Conservation (phyloP, 2,329 filamentous ascomycete species). For the Diatrype stigma region DNA sequence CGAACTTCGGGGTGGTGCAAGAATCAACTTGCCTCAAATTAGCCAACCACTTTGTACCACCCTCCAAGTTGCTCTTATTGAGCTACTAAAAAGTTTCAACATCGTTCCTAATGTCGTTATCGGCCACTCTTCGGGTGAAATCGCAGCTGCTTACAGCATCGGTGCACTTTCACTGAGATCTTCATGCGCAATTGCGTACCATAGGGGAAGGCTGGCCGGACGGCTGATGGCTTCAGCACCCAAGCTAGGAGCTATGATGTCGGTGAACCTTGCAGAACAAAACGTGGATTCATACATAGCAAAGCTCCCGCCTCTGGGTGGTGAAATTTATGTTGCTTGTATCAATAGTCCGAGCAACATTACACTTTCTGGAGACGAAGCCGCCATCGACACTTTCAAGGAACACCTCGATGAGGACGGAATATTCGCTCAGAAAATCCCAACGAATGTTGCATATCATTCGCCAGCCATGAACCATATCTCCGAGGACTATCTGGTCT, state of each 20-base stretch:
- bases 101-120: constrained; percentile 17
- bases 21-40: constrained; percentile 1
- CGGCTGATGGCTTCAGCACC: not conserved
- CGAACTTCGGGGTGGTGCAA: no score
- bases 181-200: constrained; percentile 18
- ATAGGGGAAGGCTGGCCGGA: constrained; percentile 9
- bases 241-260: not conserved
- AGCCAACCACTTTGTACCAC: constrained; percentile 19
- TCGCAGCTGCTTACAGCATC: constrained; percentile 26
- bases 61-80: constrained; percentile 24
- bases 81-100: constrained; percentile 15
- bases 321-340: constrained; percentile 29
- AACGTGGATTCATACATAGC: constrained; percentile 1
- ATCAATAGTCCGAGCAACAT: constrained; percentile 32
- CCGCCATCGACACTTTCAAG: constrained; percentile 18
- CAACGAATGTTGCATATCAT: constrained; percentile 11
- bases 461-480: not conserved
- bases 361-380: constrained; percentile 31
- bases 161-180: constrained; percentile 15
- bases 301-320: constrained; percentile 5
- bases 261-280: not conserved
- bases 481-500: not conserved
- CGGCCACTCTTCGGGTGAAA: constrained; percentile 28
- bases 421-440: constrained; percentile 15
- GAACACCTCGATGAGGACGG: constrained; percentile 4